A percentile compares a stretch with the other conserved stretches of the same genome.
These are phyloP conservation scores for Blastocystis sp. DNA, from an alignment of 352 stramenopile genomes.

Conservation along the genomic window DNA sequence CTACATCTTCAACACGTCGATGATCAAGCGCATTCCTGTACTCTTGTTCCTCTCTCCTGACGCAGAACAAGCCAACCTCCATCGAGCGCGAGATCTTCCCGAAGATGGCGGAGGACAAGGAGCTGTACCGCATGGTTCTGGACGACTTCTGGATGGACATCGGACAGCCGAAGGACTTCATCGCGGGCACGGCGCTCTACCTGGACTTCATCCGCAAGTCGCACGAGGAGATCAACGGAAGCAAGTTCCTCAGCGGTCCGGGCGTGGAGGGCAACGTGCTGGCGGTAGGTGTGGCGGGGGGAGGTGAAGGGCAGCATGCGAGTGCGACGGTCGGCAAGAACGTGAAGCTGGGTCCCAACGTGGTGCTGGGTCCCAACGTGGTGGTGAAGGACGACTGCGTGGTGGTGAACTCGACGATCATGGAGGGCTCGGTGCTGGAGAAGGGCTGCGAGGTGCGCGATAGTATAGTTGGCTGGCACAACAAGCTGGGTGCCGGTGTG, in stretches of 20 bases:
- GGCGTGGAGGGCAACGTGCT: conserved; percentile 75
- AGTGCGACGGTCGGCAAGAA: conserved; percentile 69
- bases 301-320: conserved; percentile 61
- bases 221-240: conserved; percentile 59
- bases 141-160: conserved; percentile 80
- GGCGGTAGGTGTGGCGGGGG: conserved; percentile 60
- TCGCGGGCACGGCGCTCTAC: conserved; percentile 74
- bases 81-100: conserved; percentile 80
- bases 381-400: conserved; percentile 71
- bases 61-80: conserved; percentile 67
- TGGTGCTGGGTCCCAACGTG: conserved; percentile 74
- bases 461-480: conserved; percentile 75
- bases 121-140: conserved; percentile 73
- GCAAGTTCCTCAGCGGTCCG: conserved; percentile 64
- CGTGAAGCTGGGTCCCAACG: conserved; percentile 73
- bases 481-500: conserved; percentile 62
- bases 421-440: conserved; percentile 72
- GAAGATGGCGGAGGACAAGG: conserved; percentile 74
- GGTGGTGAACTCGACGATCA: conserved; percentile 73
- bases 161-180: conserved; percentile 75
- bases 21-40: conserved; percentile 73
- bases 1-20: conserved; percentile 75
- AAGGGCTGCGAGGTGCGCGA: conserved; percentile 68
- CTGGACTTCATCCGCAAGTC: conserved; percentile 68
- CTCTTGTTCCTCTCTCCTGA: not conserved